Evolutionary conservation across 2,329 filamentous ascomycete genomes (phyloP).

Genomic region (Metarhizium sp.): DNA sequence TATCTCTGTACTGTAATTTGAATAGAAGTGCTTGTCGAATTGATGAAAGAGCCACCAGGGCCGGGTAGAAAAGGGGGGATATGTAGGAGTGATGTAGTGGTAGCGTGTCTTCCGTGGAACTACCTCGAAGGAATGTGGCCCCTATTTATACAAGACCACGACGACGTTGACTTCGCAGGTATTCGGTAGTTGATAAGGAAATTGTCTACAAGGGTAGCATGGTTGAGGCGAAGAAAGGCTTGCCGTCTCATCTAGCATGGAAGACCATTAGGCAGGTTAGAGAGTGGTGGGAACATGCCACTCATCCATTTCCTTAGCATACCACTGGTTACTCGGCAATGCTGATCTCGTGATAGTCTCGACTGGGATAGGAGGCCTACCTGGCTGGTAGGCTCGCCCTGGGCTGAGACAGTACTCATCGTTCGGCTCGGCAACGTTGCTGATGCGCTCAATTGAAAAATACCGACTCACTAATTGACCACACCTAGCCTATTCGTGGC

Average conservation of each 20-base stretch:
- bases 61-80: background rate
- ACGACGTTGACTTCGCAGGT: background rate
- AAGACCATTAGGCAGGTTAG: background rate
- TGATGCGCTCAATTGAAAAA: background rate
- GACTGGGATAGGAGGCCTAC: background rate
- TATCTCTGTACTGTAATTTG: background rate
- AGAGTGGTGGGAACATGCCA: slow-evolving; percentile 4
- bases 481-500: background rate
- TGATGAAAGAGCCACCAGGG: background rate
- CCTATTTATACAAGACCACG: background rate
- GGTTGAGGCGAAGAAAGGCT: background rate
- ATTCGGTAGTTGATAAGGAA: background rate
- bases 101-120: background rate
- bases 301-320: background rate
- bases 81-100: background rate
- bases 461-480: background rate
- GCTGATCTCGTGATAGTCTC: slow-evolving; percentile 1
- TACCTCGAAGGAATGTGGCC: background rate
- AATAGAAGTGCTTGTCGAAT: background rate
- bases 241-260: background rate
- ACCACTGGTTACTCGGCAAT: background rate
- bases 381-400: background rate
- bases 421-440: slow-evolving; percentile 7
- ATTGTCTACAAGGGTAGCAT: background rate
- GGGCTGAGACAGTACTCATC: background rate